phyloP scores from a whole-genome alignment of 225 moss, liverwort and hornwort species.

The Pseudisothecium myosuroides region DNA sequence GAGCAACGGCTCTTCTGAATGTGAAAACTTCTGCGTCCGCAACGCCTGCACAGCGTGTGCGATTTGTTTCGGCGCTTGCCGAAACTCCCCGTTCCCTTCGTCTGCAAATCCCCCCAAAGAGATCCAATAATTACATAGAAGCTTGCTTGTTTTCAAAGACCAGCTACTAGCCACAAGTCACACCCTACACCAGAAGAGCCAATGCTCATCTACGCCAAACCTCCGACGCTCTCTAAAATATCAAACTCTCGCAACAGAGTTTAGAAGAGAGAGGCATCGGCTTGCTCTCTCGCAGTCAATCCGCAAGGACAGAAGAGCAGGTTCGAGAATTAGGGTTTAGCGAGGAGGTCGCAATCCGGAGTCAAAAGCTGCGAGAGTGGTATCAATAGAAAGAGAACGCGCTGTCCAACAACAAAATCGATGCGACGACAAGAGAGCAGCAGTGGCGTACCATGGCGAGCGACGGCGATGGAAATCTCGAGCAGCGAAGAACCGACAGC shows the following conservation, averaged over 20 bases:
- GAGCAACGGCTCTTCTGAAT: slow-evolving; percentile 98
- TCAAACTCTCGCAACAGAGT: neutral
- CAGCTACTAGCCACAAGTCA: neutral
- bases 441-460: slow-evolving; percentile 9
- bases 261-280: neutral
- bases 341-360: neutral
- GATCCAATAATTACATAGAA: neutral
- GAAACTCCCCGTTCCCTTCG: slow-evolving; percentile 94
- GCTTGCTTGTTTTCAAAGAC: neutral
- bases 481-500: neutral
- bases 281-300: neutral
- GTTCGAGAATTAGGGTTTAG: neutral
- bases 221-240: neutral
- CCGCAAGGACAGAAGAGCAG: neutral
- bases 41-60: slow-evolving; percentile 93
- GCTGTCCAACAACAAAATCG: neutral
- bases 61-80: slow-evolving; percentile 98
- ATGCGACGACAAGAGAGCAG: neutral
- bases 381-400: neutral
- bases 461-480: neutral
- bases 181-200: neutral
- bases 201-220: neutral
- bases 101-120: slow-evolving; percentile 11
- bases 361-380: neutral
- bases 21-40: slow-evolving; percentile 89